Evolutionary conservation across 768 basidiomycete species (phyloP).

Genomic region (Lanmaoa pseudosensibilis): DNA sequence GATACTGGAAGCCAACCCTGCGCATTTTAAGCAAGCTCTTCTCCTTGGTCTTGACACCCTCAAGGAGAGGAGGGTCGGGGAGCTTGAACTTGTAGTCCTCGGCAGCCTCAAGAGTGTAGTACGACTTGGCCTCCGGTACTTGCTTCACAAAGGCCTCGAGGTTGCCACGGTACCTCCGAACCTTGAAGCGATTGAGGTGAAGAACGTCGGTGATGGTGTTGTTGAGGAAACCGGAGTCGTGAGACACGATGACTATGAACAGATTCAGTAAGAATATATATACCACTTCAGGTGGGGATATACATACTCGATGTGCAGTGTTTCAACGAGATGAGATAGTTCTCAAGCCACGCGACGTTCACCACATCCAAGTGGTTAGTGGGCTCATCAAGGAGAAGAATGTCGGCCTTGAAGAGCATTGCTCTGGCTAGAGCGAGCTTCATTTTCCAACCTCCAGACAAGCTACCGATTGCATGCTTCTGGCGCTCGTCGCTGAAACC

Average conservation of each 20-base stretch:
- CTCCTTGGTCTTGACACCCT: slow-evolving; percentile 99
- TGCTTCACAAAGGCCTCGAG: slow-evolving; percentile 91
- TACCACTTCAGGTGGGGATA: not conserved
- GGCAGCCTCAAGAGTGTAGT: slow-evolving; percentile 92
- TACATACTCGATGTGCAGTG: slow-evolving; percentile 87
- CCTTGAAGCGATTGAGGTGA: slow-evolving; percentile 97
- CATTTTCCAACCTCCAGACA: slow-evolving; percentile 99
- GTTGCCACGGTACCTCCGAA: slow-evolving; percentile 93
- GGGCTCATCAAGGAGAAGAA: slow-evolving; percentile 93
- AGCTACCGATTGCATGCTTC: slow-evolving; percentile 76
- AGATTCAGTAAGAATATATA: slow-evolving; percentile 3
- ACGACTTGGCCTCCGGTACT: slow-evolving; percentile 96
- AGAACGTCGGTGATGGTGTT: slow-evolving; percentile 98
- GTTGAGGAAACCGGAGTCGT: slow-evolving; percentile 97
- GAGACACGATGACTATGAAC: slow-evolving; percentile 84
- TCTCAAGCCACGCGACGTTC: slow-evolving; percentile 97
- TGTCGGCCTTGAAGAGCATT: slow-evolving; percentile 98
- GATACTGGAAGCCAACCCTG: slow-evolving; percentile 97
- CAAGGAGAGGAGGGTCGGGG: slow-evolving; percentile 93
- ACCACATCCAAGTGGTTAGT: slow-evolving; percentile 97
- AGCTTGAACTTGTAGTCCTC: slow-evolving; percentile 99
- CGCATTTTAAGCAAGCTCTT: slow-evolving; percentile 97
- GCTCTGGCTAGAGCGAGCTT: slow-evolving; percentile 96
- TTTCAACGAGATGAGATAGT: slow-evolving; percentile 83
- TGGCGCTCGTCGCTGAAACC: slow-evolving; percentile 92